Evolutionary conservation across 257 asterid species (phyloP), one percentile per base, ranked within the genome.

Genomic region (Plantago elongata): DNA sequence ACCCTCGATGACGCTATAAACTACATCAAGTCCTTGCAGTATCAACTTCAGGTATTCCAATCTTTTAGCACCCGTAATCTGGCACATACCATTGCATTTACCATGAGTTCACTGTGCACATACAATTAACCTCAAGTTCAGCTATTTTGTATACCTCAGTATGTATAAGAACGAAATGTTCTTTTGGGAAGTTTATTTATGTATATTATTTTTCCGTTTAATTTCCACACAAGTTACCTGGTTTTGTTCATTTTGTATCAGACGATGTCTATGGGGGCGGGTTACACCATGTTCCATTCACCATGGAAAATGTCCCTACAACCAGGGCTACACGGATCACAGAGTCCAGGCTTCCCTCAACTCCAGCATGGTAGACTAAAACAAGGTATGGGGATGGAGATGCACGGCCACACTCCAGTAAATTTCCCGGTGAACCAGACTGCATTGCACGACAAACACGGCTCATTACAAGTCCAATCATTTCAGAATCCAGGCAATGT

Each of bases 1-100:
- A 63, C 63, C 30, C 62, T 78, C n/a, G 79, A 78, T 47, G 81
- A 72, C 45, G 76, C 78, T 30, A 69, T 78, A 47, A 69, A 54
- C 10, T 75, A 78, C 63, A 72, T 78, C 12, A 75, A 72, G 66
- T 13, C 66, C 30, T 65, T 78, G 17, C 72, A 75, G n/a, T 16
- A 34, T 57, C 75, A 75, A 55, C n/a, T 63, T 49, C 69, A 70
- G 65, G 71, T 70, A 67, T 4, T 15, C 15, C 51, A 3, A 11
- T 10, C 13, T 30, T 9, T 29, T 22, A 12, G 40, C 8, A 34
- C 40, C 3, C 40, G 40, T 34, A 34, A 22, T 34, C 40, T 34
- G 40, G 4, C 40, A 34, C 8, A 5, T 7, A 34, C 40, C 8
- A 5, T 7, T 7, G 7, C 40, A 5, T 34, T 1, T 34, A 34